Conservation (phyloP, 176 grass and related monocot species). For the Saccharum spontaneum region DNA sequence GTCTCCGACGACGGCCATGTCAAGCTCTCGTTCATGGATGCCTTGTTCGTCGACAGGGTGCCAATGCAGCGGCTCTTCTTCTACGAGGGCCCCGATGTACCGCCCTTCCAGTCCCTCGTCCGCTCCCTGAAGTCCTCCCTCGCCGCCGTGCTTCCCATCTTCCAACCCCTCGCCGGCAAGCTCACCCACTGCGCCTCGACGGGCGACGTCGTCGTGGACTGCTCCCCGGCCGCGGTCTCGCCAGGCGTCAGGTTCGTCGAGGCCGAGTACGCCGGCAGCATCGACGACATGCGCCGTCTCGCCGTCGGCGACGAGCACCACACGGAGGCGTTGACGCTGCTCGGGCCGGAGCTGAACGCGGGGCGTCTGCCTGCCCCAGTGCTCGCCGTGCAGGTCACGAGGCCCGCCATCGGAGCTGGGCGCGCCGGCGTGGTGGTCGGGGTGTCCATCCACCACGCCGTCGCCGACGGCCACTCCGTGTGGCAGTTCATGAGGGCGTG, state of each 20-base stretch:
- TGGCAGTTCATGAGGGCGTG: slow-evolving; percentile 59
- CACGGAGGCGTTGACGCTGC: slow-evolving; percentile 12
- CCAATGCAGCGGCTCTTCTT: too few species aligned
- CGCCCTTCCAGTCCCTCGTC: background rate
- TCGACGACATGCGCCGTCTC: slow-evolving; percentile 34
- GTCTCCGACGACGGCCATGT: too few species aligned
- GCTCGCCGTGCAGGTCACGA: slow-evolving; percentile 44
- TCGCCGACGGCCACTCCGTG: slow-evolving; percentile 44
- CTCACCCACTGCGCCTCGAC: background rate
- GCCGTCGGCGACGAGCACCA: slow-evolving; percentile 33
- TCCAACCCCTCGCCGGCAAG: background rate
- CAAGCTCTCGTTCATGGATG: too few species aligned
- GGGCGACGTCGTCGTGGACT: slow-evolving; percentile 34
- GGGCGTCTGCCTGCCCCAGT: too few species aligned
- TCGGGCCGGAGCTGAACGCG: slow-evolving; percentile 28
- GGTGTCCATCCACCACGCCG: slow-evolving; percentile 41
- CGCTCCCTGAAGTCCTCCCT: slow-evolving; percentile 19
- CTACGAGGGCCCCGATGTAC: too few species aligned
- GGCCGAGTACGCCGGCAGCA: slow-evolving; percentile 28
- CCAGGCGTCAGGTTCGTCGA: slow-evolving; percentile 30
- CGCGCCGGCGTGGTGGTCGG: slow-evolving; percentile 8
- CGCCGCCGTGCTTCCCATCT: background rate
- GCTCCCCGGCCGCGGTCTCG: background rate
- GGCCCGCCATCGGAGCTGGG: background rate
- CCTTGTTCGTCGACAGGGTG: too few species aligned